These are phyloP conservation scores for Macrocybe gigantea DNA, from an alignment of 768 basidiomycete species.

Conservation along the genomic window DNA sequence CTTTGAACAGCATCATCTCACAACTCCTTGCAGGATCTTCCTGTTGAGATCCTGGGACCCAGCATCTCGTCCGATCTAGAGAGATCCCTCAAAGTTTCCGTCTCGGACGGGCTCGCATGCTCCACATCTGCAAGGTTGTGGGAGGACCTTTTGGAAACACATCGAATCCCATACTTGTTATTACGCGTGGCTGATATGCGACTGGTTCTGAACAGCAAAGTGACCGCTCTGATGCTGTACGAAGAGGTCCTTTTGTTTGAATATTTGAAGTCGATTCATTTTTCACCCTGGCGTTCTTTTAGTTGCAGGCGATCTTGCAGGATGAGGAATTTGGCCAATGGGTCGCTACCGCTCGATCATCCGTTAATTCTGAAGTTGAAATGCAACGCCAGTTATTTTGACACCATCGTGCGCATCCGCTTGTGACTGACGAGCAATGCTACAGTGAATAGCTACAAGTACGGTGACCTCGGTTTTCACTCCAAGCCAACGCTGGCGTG, in stretches of 20 bases:
- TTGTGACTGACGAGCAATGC: neutral
- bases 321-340: too few species aligned
- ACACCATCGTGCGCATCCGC: too few species aligned
- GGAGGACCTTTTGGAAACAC: constrained; percentile 8
- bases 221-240: constrained; percentile 9
- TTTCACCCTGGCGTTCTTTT: too few species aligned
- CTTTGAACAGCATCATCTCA: too few species aligned
- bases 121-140: constrained; percentile 8
- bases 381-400: too few species aligned
- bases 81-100: constrained; percentile 3
- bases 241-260: constrained; percentile 8
- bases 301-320: too few species aligned
- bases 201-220: constrained; percentile 7
- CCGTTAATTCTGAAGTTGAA: too few species aligned
- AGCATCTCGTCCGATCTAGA: neutral
- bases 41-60: neutral
- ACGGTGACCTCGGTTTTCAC: neutral
- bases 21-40: neutral
- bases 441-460: neutral
- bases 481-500: constrained; percentile 2
- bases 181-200: constrained; percentile 14
- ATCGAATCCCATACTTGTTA: constrained; percentile 10
- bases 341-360: too few species aligned
- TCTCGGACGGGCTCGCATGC: constrained; percentile 3
- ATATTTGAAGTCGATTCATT: neutral